phyloP scores from a whole-genome alignment of 768 basidiomycete species.

The Naganishia onofrii region DNA sequence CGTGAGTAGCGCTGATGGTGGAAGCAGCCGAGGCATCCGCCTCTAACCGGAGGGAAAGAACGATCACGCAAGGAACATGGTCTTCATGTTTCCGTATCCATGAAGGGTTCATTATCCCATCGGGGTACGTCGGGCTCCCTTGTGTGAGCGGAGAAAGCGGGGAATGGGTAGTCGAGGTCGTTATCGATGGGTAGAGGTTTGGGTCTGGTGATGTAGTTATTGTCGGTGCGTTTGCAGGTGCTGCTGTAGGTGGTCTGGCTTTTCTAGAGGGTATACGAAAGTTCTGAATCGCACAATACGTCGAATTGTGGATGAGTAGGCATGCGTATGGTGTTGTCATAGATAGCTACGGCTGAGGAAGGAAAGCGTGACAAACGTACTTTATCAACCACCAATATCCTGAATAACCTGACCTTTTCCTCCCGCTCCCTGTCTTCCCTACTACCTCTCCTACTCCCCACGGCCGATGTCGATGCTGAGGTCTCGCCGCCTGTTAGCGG shows the following conservation, averaged over 20 bases:
- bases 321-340: no score
- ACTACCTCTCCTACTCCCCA: slow-evolving; percentile 8
- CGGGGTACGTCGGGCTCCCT: slow-evolving; percentile 84
- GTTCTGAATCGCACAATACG: slow-evolving; percentile 53
- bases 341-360: no score
- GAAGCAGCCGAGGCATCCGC: background rate
- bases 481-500: background rate
- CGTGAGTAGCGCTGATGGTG: no score
- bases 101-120: slow-evolving; percentile 93
- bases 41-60: slow-evolving; percentile 76
- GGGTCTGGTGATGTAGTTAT: slow-evolving; percentile 50
- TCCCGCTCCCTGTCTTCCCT: slow-evolving; percentile 15
- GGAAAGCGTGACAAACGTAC: slow-evolving; percentile 51
- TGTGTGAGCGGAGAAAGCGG: slow-evolving; percentile 89
- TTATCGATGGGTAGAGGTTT: slow-evolving; percentile 53
- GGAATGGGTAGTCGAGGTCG: slow-evolving; percentile 59
- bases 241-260: slow-evolving; percentile 54
- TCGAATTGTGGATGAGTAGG: no score
- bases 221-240: slow-evolving; percentile 13
- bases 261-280: slow-evolving; percentile 86
- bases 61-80: slow-evolving; percentile 86
- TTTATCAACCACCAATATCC: slow-evolving; percentile 79
- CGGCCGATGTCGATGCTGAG: background rate
- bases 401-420: slow-evolving; percentile 59
- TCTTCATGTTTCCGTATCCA: slow-evolving; percentile 96